Base-by-base conservation (phyloP, 2,329 filamentous ascomycete species). In the Tolypocladium guangdongense region DNA sequence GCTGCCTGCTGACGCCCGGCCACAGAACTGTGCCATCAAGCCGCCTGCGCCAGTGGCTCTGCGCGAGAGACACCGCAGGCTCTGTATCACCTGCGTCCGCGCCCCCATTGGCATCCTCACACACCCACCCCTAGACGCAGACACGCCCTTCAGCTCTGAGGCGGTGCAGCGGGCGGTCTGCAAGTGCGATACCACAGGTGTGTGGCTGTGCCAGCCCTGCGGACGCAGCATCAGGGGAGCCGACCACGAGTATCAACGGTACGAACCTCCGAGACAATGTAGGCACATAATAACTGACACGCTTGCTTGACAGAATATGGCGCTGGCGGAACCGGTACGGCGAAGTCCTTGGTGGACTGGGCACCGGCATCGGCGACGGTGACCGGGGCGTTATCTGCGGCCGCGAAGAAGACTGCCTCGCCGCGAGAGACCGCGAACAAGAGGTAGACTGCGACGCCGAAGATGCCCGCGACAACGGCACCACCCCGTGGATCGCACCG, bases 311-410 rank as follows among this genome's bases (percentile, higher is more conserved):
- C 47, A 83, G 80, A 4, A 88, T 91, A 52, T 96, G 91, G 90
- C 87, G 83, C 57, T 96, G 91, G 91, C 84, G 91, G 50, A 88
- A 82, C 41, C 83, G 89, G 27, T 96, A 96, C 66, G 86, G 85
- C 18, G 87, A 89, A 59, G 83, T 89, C 0, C 86, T 91, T 3
- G 84, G 83, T 22, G 88, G 89, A 2, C 76, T 95, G 0, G 90
- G 90, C 27, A 91, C 88, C 0, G 91, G 91, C 6, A 89, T 95
- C 33, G 90, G 90, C 45, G 89, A 95, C 61, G 90, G 90, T 35
- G 85, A 90, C 62, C 86, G 92, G 61, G 91, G 90, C 33, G 90
- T 96, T 16, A 84, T 89, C 58, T 97, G 91, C 65, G 91, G 90
- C 0, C 82, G 89, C n/a, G 86, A 84, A 41, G 72, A 74, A n/a